Percentiles rank a stretch among this genome's conserved stretches.
Evolutionary conservation across 2,329 filamentous ascomycete genomes (phyloP).

Genomic region (Fusarium oxysporum): DNA sequence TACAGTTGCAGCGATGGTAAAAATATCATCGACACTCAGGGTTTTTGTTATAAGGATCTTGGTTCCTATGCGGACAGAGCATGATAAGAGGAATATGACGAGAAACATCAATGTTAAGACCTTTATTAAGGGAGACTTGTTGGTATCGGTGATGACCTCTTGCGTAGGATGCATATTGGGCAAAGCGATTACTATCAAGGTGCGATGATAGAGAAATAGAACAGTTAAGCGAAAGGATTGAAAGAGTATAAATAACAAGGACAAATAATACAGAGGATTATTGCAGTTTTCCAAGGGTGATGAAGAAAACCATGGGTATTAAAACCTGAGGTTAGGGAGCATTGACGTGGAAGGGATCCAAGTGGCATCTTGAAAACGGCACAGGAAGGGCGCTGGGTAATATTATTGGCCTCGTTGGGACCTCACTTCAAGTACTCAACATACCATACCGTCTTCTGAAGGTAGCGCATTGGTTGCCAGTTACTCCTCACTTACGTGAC

Average conservation of each 20-base stretch:
- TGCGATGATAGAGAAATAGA: background rate
- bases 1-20: constrained; percentile 43
- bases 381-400: background rate
- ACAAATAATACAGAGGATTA: background rate
- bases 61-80: constrained; percentile 42
- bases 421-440: background rate
- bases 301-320: background rate
- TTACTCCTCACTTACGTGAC: background rate
- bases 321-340: background rate
- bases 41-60: constrained; percentile 47
- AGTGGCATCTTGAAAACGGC: background rate
- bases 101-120: constrained; percentile 47
- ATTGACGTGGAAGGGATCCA: background rate
- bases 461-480: background rate
- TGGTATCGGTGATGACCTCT: constrained; percentile 42
- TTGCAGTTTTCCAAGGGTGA: background rate
- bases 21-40: constrained; percentile 42
- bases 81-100: constrained; percentile 43
- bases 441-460: background rate
- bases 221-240: background rate
- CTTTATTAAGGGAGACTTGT: constrained; percentile 48
- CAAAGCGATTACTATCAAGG: background rate
- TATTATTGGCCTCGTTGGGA: background rate
- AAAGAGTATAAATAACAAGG: background rate
- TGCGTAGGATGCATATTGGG: constrained; percentile 40